Conservation (phyloP, 2,329 filamentous ascomycete species). For the Pseudogymnoascus sp. region DNA sequence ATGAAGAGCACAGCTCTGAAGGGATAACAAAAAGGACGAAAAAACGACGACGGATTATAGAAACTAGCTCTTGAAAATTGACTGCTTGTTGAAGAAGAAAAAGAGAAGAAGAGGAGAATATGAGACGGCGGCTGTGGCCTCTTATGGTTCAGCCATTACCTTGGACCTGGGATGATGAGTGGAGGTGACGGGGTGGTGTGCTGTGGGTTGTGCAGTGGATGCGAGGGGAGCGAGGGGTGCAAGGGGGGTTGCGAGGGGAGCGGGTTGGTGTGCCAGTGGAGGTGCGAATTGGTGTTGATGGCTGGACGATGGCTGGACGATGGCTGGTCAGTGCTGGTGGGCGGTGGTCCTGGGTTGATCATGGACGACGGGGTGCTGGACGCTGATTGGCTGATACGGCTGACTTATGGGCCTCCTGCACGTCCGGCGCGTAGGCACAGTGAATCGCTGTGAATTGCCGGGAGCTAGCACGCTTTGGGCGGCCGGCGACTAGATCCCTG, state of each 20-base stretch:
- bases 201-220: background rate
- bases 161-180: background rate
- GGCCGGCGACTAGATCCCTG: conserved; percentile 17
- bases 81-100: conserved; percentile 55
- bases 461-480: conserved; percentile 12
- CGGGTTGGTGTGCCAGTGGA: too few relatives aligned
- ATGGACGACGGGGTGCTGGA: background rate
- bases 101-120: conserved; percentile 20
- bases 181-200: background rate
- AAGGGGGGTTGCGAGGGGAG: too few relatives aligned
- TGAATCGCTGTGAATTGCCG: conserved; percentile 10
- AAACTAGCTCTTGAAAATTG: conserved; percentile 45
- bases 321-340: background rate
- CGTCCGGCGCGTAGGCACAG: conserved; percentile 16
- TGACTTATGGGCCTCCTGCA: conserved; percentile 13
- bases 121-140: conserved; percentile 19
- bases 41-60: conserved; percentile 37
- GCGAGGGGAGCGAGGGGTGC: too few relatives aligned
- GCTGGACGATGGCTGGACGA: conserved; percentile 11
- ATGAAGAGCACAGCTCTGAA: conserved; percentile 49
- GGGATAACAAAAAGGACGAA: conserved; percentile 36
- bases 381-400: conserved; percentile 7
- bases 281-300: conserved; percentile 6
- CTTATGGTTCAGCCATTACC: conserved; percentile 22
- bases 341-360: background rate